Evolutionary conservation across 768 basidiomycete genomes (phyloP).

Genomic region (Suillus subalutaceus): DNA sequence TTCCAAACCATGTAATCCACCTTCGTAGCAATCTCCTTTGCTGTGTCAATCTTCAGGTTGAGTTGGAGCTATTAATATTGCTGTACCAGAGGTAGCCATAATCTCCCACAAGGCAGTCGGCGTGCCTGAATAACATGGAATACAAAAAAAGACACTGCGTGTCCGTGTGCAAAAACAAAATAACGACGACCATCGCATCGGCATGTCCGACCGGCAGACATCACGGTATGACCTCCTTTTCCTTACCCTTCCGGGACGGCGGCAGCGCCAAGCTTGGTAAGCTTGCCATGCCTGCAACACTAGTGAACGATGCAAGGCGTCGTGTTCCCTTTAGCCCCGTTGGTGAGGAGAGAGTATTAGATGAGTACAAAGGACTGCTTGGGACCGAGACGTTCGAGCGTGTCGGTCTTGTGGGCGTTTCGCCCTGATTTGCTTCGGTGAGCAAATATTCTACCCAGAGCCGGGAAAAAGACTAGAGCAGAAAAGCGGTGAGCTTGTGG

Average conservation of each 20-base stretch:
- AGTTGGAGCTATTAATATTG: background rate
- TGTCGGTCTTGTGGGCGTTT: conserved; percentile 29
- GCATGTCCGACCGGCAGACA: conserved; percentile 6
- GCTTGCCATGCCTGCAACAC: conserved; percentile 39
- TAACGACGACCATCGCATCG: background rate
- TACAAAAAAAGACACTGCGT: conserved; percentile 2
- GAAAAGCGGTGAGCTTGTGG: background rate
- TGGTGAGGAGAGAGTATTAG: conserved; percentile 29
- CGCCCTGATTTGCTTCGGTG: conserved; percentile 72
- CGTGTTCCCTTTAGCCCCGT: conserved; percentile 33
- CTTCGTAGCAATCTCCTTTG: background rate
- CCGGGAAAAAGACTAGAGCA: conserved; percentile 86
- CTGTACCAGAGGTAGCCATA: background rate
- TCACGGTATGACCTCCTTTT: conserved; percentile 33
- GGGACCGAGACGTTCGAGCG: conserved; percentile 43
- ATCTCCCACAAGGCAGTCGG: background rate
- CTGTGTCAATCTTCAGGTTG: background rate
- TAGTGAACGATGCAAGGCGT: conserved; percentile 43
- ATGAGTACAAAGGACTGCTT: conserved; percentile 33
- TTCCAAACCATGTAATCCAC: background rate
- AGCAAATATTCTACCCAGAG: conserved; percentile 98
- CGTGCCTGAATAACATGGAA: background rate
- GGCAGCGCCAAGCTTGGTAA: conserved; percentile 43
- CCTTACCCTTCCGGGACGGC: conserved; percentile 51
- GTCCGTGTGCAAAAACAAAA: conserved; percentile 5